Evolutionary conservation across 495 filamentous ascomycete genomes (phyloP).

Genomic region (Bacidia gigantensis): DNA sequence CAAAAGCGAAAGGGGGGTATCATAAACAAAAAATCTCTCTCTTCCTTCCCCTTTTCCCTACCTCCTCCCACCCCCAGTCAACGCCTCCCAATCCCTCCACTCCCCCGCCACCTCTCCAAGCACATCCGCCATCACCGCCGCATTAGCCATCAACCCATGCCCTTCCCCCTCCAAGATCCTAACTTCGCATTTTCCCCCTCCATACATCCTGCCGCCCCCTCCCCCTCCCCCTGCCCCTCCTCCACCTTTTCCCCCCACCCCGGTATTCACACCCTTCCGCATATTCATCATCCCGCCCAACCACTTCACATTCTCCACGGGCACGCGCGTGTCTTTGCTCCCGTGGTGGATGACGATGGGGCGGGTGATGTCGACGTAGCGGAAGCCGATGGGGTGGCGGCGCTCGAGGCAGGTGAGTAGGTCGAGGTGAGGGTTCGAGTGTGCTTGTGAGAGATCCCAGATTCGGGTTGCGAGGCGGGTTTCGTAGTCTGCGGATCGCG

Average conservation of each 20-base stretch:
- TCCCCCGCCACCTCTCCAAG: constrained; percentile 86
- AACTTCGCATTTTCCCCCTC: constrained; percentile 79
- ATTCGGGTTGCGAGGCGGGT: constrained; percentile 76
- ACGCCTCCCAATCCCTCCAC: constrained; percentile 83
- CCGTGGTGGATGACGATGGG: constrained; percentile 90
- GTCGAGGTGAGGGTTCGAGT: constrained; percentile 89
- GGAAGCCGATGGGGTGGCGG: constrained; percentile 82
- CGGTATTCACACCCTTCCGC: constrained; percentile 79
- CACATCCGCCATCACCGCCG: constrained; percentile 80
- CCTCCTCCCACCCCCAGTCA: constrained; percentile 34
- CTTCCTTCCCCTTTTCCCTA: constrained; percentile 24
- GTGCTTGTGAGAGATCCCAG: constrained; percentile 85
- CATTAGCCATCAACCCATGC: constrained; percentile 93
- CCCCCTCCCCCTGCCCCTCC: constrained; percentile 80
- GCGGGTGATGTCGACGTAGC: constrained; percentile 89
- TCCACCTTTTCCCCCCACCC: constrained; percentile 96
- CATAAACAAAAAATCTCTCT: not conserved
- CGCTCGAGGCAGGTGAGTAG: constrained; percentile 86
- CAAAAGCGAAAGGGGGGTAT: not conserved
- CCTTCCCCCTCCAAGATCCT: constrained; percentile 83
- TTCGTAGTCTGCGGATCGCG: constrained; percentile 64
- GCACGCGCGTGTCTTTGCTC: constrained; percentile 78
- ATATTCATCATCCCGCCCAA: constrained; percentile 83
- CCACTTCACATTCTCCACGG: constrained; percentile 91
- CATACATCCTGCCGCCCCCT: too few species aligned